A percentile compares a stretch with the other conserved stretches of the same genome.
phyloP scores from a whole-genome alignment of 129 eudicot species.

The Calendula officinalis region DNA sequence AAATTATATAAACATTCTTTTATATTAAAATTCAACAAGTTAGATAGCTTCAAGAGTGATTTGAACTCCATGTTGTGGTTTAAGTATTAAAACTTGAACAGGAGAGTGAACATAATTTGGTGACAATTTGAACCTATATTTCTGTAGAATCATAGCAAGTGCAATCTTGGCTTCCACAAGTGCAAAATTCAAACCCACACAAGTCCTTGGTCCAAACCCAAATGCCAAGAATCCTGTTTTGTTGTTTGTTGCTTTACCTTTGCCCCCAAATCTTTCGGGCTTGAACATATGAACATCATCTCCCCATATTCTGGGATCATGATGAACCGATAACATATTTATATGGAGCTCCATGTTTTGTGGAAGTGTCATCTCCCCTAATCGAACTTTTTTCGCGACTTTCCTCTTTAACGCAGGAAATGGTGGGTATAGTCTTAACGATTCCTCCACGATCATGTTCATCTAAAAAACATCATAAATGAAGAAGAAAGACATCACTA shows the following conservation, averaged over 20 bases:
- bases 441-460: constrained; percentile 77
- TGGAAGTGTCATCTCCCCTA: constrained; percentile 52
- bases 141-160: constrained; percentile 60
- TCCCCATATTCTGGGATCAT: constrained; percentile 70
- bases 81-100: constrained; percentile 44
- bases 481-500: no score
- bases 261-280: constrained; percentile 68
- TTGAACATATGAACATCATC: constrained; percentile 55
- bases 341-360: constrained; percentile 43
- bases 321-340: constrained; percentile 67
- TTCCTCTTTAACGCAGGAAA: constrained; percentile 46
- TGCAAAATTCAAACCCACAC: constrained; percentile 64
- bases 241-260: constrained; percentile 57
- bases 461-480: constrained; percentile 32
- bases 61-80: constrained; percentile 56
- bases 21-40: neutral
- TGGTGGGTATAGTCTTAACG: constrained; percentile 68
- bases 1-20: neutral
- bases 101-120: constrained; percentile 61
- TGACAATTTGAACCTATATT: constrained; percentile 46
- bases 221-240: constrained; percentile 63
- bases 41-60: constrained; percentile 32
- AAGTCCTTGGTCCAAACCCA: constrained; percentile 65
- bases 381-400: constrained; percentile 30
- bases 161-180: constrained; percentile 54